Conservation (phyloP, 2,329 filamentous ascomycete species). For the Zasmidium angulare region DNA sequence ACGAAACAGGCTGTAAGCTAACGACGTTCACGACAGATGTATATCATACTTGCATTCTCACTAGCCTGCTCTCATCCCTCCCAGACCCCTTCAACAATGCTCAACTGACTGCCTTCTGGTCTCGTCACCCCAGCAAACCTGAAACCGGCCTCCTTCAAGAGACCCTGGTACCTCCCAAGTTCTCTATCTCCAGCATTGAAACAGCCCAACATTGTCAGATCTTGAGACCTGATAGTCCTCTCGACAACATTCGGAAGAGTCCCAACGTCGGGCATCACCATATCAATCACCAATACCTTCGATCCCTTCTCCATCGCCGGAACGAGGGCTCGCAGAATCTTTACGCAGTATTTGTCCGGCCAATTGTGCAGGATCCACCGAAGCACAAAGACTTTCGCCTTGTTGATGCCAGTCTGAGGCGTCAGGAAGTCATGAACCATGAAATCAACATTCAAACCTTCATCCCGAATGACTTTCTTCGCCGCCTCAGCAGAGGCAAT, state of each 20-base stretch:
- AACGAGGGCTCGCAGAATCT: slow-evolving; percentile 19
- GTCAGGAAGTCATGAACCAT: slow-evolving; percentile 14
- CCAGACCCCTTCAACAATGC: not conserved
- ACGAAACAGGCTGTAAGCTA: too few relatives aligned
- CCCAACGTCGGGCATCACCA: slow-evolving; percentile 11
- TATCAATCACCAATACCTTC: slow-evolving; percentile 19
- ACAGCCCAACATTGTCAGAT: slow-evolving; percentile 6
- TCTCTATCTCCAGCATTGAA: slow-evolving; percentile 8
- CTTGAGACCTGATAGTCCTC: slow-evolving; percentile 5
- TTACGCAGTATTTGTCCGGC: slow-evolving; percentile 17
- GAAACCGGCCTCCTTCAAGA: not conserved
- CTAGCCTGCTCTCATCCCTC: not conserved
- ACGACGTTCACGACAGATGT: not conserved
- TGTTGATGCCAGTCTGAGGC: slow-evolving; percentile 19
- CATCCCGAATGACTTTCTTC: not conserved
- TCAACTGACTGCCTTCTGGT: not conserved
- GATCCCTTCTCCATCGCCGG: slow-evolving; percentile 16
- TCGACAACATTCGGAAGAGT: slow-evolving; percentile 8
- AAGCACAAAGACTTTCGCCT: slow-evolving; percentile 29
- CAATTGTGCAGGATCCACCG: slow-evolving; percentile 24
- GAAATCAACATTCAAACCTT: not conserved
- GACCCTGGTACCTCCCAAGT: not conserved
- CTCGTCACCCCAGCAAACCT: not conserved
- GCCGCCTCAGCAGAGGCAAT: not conserved
- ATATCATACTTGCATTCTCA: not conserved